A percentile compares a stretch with the other conserved stretches of the same genome.
phyloP scores from a whole-genome alignment of 306 rosid genomes.

The Rosa persica region DNA sequence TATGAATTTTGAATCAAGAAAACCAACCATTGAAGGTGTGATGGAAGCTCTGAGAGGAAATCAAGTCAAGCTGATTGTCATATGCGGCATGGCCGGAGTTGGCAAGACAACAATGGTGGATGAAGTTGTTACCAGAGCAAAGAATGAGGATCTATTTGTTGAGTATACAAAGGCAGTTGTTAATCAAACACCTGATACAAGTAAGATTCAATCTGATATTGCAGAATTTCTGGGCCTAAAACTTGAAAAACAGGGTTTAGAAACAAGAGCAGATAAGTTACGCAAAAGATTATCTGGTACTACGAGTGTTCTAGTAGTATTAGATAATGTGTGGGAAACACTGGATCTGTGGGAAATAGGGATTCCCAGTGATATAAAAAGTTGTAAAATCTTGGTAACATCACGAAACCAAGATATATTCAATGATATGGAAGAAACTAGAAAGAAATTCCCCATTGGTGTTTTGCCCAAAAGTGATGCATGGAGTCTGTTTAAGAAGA shows the following conservation, averaged over 20 bases:
- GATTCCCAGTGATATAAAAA: neutral
- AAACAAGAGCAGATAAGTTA: neutral
- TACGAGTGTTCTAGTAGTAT: neutral
- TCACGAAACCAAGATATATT: neutral
- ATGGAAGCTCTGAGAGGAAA: neutral
- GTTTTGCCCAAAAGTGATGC: neutral
- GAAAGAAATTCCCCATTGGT: neutral
- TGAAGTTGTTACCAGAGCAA: neutral
- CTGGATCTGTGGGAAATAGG: neutral
- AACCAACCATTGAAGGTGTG: neutral
- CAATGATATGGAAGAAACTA: neutral
- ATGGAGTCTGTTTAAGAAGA: neutral
- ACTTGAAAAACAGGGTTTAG: neutral
- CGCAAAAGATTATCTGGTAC: neutral
- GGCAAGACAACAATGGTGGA: neutral
- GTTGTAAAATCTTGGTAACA: neutral
- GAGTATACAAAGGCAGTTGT: neutral
- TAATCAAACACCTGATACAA: neutral
- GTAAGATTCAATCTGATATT: neutral
- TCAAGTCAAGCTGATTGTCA: neutral
- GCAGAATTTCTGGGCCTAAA: neutral
- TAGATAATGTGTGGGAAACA: neutral
- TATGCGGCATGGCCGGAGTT: neutral
- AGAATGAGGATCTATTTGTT: neutral
- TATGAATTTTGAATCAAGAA: neutral